Percentiles rank a stretch among this genome's conserved stretches.
Conservation (phyloP, 2,329 filamentous ascomycete genomes). For the Penicillium sp. region DNA sequence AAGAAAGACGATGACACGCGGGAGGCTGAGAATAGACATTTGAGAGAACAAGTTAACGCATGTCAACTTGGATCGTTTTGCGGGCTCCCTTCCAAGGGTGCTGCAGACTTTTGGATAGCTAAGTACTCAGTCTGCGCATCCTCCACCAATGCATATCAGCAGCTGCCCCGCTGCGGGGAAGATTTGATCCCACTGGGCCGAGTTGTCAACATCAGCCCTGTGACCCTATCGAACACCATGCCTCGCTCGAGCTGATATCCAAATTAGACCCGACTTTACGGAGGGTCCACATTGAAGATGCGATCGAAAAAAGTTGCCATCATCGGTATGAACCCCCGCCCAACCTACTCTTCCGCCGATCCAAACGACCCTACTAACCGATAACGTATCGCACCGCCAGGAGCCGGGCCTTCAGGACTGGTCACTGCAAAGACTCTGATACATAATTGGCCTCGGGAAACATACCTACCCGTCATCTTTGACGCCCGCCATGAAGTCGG, state of each 20-base stretch:
- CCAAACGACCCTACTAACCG: slow-evolving; percentile 6
- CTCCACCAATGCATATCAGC: neutral
- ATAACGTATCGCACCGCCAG: slow-evolving; percentile 41
- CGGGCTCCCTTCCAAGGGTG: too few relatives aligned
- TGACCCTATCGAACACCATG: neutral
- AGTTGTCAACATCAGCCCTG: neutral
- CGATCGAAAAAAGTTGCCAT: slow-evolving; percentile 54
- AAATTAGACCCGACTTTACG: too few relatives aligned
- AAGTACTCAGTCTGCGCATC: too few relatives aligned
- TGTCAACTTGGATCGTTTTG: too few relatives aligned
- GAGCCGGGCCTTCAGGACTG: slow-evolving; percentile 68
- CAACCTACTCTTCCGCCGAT: neutral
- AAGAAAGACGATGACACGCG: too few relatives aligned
- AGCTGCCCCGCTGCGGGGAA: slow-evolving; percentile 2
- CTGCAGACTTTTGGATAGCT: too few relatives aligned
- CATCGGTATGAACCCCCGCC: slow-evolving; percentile 42
- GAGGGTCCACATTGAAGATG: neutral
- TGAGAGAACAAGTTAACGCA: too few relatives aligned
- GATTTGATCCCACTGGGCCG: neutral
- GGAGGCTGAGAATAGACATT: too few relatives aligned
- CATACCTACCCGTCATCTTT: slow-evolving; percentile 70
- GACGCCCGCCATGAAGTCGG: slow-evolving; percentile 68
- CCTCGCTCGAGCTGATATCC: neutral
- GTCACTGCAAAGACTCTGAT: slow-evolving; percentile 73
- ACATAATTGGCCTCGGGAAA: slow-evolving; percentile 53